Conservation (phyloP, 2,329 filamentous ascomycete genomes). For the Calonectria honghensis region DNA sequence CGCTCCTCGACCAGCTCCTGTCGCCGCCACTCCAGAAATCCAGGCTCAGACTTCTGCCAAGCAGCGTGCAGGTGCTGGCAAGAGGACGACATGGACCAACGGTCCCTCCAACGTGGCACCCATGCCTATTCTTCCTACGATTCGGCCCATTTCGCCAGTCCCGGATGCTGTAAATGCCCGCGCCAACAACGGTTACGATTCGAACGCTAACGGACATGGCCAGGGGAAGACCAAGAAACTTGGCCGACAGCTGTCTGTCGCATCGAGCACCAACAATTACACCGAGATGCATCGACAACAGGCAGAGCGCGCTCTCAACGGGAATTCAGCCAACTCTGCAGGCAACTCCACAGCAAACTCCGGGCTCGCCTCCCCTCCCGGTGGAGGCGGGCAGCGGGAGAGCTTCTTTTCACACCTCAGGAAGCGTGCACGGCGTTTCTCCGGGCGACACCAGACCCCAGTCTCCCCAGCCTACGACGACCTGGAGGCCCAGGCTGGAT, state of each 20-base stretch:
- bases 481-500: constrained; percentile 93
- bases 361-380: constrained; percentile 83
- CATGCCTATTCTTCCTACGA: constrained; percentile 96
- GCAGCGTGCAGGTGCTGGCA: constrained; percentile 73
- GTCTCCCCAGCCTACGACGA: constrained; percentile 89
- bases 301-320: constrained; percentile 92
- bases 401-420: constrained; percentile 98
- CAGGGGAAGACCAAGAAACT: constrained; percentile 92
- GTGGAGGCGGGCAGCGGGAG: constrained; percentile 84
- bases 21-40: constrained; percentile 63
- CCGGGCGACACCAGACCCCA: constrained; percentile 90
- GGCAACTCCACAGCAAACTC: constrained; percentile 61
- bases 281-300: constrained; percentile 92
- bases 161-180: constrained; percentile 94
- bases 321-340: constrained; percentile 65
- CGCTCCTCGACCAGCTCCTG: constrained; percentile 67
- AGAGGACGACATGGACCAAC: constrained; percentile 96
- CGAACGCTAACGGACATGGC: constrained; percentile 60
- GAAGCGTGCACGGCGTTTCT: constrained; percentile 93
- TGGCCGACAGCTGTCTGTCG: constrained; percentile 93
- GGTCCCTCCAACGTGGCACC: constrained; percentile 87
- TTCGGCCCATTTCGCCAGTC: constrained; percentile 96
- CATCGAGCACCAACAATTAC: constrained; percentile 95
- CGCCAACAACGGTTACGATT: constrained; percentile 80
- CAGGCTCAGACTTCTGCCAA: constrained; percentile 51